phyloP scores from a whole-genome alignment of 2,329 filamentous ascomycete species.

The Colletotrichum eleusines region DNA sequence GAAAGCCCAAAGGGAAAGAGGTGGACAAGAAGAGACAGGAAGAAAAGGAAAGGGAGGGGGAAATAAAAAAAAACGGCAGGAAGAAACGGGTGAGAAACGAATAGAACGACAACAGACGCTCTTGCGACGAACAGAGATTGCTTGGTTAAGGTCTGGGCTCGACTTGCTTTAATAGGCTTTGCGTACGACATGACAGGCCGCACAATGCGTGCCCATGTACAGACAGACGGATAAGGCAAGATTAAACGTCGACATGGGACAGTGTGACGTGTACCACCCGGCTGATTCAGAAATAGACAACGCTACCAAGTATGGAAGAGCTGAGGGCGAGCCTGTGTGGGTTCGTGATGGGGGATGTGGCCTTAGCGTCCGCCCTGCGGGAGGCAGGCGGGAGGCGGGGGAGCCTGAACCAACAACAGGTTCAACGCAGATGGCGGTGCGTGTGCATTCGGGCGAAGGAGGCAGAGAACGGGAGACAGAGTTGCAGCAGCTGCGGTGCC shows the following conservation, averaged over 20 bases:
- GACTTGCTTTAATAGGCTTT: conserved; percentile 50
- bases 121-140: conserved; percentile 31
- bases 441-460: neutral
- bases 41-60: no score
- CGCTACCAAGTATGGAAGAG: conserved; percentile 40
- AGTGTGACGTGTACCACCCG: conserved; percentile 20
- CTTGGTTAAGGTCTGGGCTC: conserved; percentile 43
- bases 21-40: conserved; percentile 44
- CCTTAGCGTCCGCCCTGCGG: conserved; percentile 41
- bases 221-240: conserved; percentile 40
- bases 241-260: conserved; percentile 43
- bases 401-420: conserved; percentile 34
- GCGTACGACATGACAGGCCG: conserved; percentile 44
- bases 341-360: conserved; percentile 44
- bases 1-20: conserved; percentile 42
- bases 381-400: conserved; percentile 40
- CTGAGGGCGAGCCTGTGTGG: conserved; percentile 42
- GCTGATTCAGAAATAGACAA: conserved; percentile 40
- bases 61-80: conserved; percentile 46
- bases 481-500: conserved; percentile 27
- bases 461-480: conserved; percentile 15
- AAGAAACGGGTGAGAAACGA: conserved; percentile 43
- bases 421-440: conserved; percentile 21
- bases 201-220: conserved; percentile 30
- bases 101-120: conserved; percentile 39